Conservation (phyloP, 805 yeast species). For the Pichia thaimueangensis region DNA sequence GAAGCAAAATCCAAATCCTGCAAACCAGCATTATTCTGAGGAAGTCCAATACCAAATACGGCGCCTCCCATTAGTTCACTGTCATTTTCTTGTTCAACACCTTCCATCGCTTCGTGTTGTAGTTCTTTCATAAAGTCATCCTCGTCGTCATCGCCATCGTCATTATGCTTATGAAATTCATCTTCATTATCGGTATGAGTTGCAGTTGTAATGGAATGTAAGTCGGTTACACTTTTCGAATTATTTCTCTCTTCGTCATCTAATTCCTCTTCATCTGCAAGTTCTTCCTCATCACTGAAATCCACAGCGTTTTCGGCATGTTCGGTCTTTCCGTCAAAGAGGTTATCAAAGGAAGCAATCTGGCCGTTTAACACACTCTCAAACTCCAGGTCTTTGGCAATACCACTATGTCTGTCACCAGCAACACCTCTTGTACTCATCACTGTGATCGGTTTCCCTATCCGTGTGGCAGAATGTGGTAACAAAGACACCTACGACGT, state of each 20-base stretch:
- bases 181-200: neutral
- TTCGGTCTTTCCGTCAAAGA: conserved; percentile 44
- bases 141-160: conserved; percentile 31
- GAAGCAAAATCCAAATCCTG: conserved; percentile 29
- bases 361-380: conserved; percentile 30
- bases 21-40: conserved; percentile 26
- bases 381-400: conserved; percentile 24
- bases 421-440: neutral
- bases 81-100: conserved; percentile 25
- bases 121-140: conserved; percentile 35
- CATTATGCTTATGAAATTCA: conserved; percentile 25
- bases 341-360: conserved; percentile 27
- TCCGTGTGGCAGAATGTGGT: too few relatives aligned
- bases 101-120: conserved; percentile 33
- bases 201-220: neutral
- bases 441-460: too few relatives aligned
- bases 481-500: too few relatives aligned
- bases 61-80: conserved; percentile 24
- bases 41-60: conserved; percentile 29
- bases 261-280: conserved; percentile 75
- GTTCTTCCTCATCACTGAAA: conserved; percentile 89
- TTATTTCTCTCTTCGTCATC: neutral
- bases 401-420: neutral
- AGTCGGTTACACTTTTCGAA: neutral
- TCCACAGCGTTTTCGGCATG: conserved; percentile 93